A percentile compares a stretch with the other conserved stretches of the same genome.
These are phyloP conservation scores for Saccharomycopsis sp. DNA, from an alignment of 805 yeast genomes.

Conservation along the genomic window DNA sequence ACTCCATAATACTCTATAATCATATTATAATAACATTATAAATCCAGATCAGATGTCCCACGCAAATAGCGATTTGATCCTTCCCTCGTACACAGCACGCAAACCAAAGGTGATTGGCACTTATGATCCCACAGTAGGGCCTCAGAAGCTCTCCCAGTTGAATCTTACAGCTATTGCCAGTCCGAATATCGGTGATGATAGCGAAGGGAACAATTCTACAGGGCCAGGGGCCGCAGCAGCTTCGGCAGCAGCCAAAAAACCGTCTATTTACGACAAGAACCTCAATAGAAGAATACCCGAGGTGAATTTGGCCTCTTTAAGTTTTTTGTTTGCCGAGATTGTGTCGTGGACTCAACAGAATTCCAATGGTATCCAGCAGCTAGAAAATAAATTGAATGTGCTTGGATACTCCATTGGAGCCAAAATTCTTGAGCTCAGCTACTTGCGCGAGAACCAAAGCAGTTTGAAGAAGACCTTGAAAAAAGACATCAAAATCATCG, in stretches of 20 bases:
- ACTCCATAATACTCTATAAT: no score
- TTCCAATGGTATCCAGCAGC: slow-evolving; percentile 61
- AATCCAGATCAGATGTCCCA: no score
- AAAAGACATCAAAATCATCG: slow-evolving; percentile 60
- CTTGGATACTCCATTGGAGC: slow-evolving; percentile 76
- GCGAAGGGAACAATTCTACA: slow-evolving; percentile 23
- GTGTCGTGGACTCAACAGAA: slow-evolving; percentile 57
- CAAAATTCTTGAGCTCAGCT: slow-evolving; percentile 60
- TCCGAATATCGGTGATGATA: slow-evolving; percentile 23
- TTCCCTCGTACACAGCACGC: slow-evolving; percentile 14
- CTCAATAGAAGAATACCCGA: slow-evolving; percentile 60
- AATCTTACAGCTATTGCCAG: slow-evolving; percentile 23
- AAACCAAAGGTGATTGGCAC: slow-evolving; percentile 2
- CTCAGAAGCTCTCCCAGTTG: slow-evolving; percentile 11
- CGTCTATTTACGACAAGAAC: slow-evolving; percentile 59
- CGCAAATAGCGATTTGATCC: slow-evolving; percentile 5
- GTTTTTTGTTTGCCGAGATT: slow-evolving; percentile 64
- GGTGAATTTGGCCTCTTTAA: slow-evolving; percentile 58
- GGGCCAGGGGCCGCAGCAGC: slow-evolving; percentile 24
- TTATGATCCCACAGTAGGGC: slow-evolving; percentile 19
- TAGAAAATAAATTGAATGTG: slow-evolving; percentile 56
- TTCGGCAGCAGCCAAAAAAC: slow-evolving; percentile 26
- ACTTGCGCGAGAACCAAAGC: slow-evolving; percentile 54
- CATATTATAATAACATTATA: no score
- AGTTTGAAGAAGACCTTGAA: slow-evolving; percentile 41